Evolutionary conservation across 1,139 yeast species (phyloP).

Genomic region (Saccharomyces pastorianus): DNA sequence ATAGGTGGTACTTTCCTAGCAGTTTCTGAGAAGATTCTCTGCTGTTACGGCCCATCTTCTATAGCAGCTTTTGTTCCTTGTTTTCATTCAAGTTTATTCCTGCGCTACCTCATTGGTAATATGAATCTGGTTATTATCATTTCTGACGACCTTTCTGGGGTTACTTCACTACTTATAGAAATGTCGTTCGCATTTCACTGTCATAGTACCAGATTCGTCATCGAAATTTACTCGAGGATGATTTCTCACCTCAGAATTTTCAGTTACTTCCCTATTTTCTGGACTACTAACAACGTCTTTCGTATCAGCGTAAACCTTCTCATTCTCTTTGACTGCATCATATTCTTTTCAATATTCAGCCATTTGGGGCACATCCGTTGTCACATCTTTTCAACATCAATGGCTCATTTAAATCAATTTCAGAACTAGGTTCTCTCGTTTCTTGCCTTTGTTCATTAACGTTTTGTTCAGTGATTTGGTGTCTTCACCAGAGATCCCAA

Average conservation of each 20-base stretch:
- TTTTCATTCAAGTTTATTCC: not conserved
- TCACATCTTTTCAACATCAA: not conserved
- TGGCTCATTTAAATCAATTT: not conserved
- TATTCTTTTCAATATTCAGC: not conserved
- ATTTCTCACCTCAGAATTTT: not conserved
- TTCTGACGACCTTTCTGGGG: not conserved
- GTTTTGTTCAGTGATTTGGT: not conserved
- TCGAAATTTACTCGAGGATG: not conserved
- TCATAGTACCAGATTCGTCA: not conserved
- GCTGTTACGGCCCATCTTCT: not conserved
- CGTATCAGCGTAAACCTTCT: not conserved
- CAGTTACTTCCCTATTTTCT: not conserved
- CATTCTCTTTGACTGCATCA: not conserved
- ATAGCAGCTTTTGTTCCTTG: not conserved
- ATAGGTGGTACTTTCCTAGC: not conserved
- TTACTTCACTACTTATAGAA: not conserved
- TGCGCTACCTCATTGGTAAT: not conserved
- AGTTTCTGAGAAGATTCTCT: not conserved
- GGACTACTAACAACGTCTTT: not conserved
- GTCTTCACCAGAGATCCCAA: not conserved
- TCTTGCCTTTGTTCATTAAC: not conserved
- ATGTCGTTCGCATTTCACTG: not conserved
- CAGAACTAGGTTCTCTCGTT: not conserved
- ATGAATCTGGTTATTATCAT: not conserved
- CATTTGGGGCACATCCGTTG: not conserved